A percentile compares a stretch with the other conserved stretches of the same genome.
phyloP scores from a whole-genome alignment of 805 yeast genomes.

The Ogataea glucozyma region DNA sequence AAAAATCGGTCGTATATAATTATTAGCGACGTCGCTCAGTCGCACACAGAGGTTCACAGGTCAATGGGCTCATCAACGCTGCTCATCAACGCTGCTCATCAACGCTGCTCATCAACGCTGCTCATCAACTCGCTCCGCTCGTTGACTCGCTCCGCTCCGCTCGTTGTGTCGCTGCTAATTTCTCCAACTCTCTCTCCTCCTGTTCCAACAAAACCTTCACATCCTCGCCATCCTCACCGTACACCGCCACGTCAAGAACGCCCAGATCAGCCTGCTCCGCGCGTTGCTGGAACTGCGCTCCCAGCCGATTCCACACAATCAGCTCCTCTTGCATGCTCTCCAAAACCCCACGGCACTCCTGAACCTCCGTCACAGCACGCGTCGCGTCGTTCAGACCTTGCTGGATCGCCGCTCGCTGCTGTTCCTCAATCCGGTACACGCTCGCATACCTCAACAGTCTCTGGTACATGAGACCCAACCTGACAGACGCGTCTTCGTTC shows the following conservation, averaged over 20 bases:
- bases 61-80: too few species aligned
- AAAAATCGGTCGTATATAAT: too few species aligned
- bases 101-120: too few species aligned
- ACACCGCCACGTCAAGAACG: constrained; percentile 15
- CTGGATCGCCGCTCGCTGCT: constrained; percentile 18
- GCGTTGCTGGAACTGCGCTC: constrained; percentile 11
- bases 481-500: constrained; percentile 20
- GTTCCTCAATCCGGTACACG: constrained; percentile 19
- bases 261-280: not conserved
- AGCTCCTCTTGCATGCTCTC: constrained; percentile 24
- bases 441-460: constrained; percentile 21
- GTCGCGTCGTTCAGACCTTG: constrained; percentile 23
- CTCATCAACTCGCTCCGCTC: too few species aligned
- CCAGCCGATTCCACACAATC: constrained; percentile 20
- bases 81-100: too few species aligned
- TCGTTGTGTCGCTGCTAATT: too few species aligned
- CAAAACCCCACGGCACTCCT: constrained; percentile 16
- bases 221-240: constrained; percentile 12
- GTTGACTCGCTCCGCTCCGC: too few species aligned
- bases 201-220: constrained; percentile 42
- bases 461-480: constrained; percentile 21
- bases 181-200: constrained; percentile 48
- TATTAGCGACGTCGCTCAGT: too few species aligned
- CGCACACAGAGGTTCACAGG: too few species aligned
- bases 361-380: constrained; percentile 17